Evolutionary conservation across 2,329 filamentous ascomycete species (phyloP).

Genomic region (Dryadomyces quercivorus): DNA sequence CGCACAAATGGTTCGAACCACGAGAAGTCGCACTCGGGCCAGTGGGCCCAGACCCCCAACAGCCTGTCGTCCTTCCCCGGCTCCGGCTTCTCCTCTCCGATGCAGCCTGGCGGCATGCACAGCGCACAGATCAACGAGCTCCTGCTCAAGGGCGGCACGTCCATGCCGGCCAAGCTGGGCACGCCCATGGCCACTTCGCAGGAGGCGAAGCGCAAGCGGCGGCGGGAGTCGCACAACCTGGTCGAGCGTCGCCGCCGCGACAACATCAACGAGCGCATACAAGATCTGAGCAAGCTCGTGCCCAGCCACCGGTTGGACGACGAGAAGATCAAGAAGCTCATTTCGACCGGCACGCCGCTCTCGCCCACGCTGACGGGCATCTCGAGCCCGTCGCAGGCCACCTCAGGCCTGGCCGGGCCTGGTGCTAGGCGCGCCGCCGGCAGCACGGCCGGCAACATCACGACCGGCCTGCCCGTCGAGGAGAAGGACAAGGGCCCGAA

Average conservation of each 20-base stretch:
- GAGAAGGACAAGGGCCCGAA: constrained; percentile 98
- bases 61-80: constrained; percentile 79
- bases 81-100: constrained; percentile 78
- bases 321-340: constrained; percentile 90
- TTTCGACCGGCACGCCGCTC: constrained; percentile 81
- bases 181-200: constrained; percentile 52
- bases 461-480: constrained; percentile 81
- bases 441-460: constrained; percentile 65
- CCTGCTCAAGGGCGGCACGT: constrained; percentile 75
- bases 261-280: constrained; percentile 98
- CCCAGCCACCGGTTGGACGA: constrained; percentile 88
- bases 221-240: constrained; percentile 89
- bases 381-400: constrained; percentile 61
- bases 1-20: constrained; percentile 54
- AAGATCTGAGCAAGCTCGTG: constrained; percentile 88
- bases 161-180: constrained; percentile 77
- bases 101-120: constrained; percentile 47
- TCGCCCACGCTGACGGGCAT: constrained; percentile 68
- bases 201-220: constrained; percentile 83
- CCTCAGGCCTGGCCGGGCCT: constrained; percentile 76
- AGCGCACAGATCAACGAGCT: constrained; percentile 79
- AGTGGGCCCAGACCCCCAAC: constrained; percentile 80
- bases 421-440: constrained; percentile 69
- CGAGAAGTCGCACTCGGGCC: constrained; percentile 74
- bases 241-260: constrained; percentile 90